Evolutionary conservation across 163 green algal genomes (phyloP), one percentile per base, ranked within the genome.

Genomic region (Chloromonas sp.): DNA sequence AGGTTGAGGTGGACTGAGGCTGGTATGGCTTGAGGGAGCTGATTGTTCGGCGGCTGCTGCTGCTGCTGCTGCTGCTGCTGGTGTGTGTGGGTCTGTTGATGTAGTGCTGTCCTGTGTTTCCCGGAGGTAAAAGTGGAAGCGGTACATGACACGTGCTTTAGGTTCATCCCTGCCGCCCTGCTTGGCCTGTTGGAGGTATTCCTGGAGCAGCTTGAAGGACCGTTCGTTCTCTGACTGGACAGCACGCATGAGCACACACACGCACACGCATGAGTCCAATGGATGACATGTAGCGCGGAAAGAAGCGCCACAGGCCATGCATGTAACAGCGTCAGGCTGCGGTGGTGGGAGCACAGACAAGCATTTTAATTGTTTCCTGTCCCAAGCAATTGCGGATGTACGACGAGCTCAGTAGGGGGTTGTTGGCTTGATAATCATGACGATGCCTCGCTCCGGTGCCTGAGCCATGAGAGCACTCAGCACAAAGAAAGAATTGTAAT

Each of bases 181-280:
- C 1, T 71, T 76, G 0, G 88, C 88, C 57, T 86, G 83, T 8
- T 84, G 78, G 11, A 85, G 13, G 81, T 88, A 88, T 81, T 88
- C 88, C 60, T 90, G 86, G 11, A 92, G 84, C 61, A 92, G 82
- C 85, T 92, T 90, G 85, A 92, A 89, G 36, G 89, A 92, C 3
- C 87, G 85, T 79, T 92, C 87, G 79, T 92, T 92, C 58, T 90
- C 85, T 1, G 79, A 81, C 89, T 92, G 83, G n/a, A n/a, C 15
- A 60, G 14, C n/a, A 71, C 3, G 62, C n/a, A 1, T 2, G 14
- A 11, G 8, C 60, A n/a, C 80, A 15, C 80, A 3, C 13, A 5
- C 13, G 14, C 14, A n/a, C 5, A 8, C 2, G 60, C 61, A 2
- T 57, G 79, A 36, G 58, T 60, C 13, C 74, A 14, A 2, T 36